These are phyloP conservation scores for Wickerhamiella nectarea DNA, from an alignment of 805 yeast species.

Conservation along the genomic window DNA sequence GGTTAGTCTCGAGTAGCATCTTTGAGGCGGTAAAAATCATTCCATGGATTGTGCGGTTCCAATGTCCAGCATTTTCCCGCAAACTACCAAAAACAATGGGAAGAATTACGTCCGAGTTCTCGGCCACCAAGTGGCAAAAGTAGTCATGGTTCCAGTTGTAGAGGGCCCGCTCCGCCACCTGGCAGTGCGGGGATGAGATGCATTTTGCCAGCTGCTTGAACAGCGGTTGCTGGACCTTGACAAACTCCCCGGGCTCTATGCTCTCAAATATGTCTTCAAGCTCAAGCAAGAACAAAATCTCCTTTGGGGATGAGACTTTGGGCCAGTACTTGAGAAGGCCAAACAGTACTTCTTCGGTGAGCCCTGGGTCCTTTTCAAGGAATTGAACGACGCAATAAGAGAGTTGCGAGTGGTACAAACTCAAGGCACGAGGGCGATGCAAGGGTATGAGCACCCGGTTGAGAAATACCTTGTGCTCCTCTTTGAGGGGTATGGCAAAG, in stretches of 20 bases:
- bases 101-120: conserved; percentile 72
- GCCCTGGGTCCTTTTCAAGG: conserved; percentile 78
- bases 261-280: conserved; percentile 94
- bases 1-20: conserved; percentile 84
- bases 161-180: conserved; percentile 88
- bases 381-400: conserved; percentile 96
- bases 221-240: conserved; percentile 80
- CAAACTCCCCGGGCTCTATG: conserved; percentile 85
- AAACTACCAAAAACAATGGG: conserved; percentile 86
- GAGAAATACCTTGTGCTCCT: conserved; percentile 86
- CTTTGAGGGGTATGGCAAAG: conserved; percentile 91
- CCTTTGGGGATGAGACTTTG: conserved; percentile 85
- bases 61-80: conserved; percentile 67
- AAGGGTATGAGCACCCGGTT: conserved; percentile 78
- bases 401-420: conserved; percentile 88
- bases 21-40: conserved; percentile 84
- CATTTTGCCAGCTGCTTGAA: conserved; percentile 91
- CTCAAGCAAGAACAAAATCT: conserved; percentile 89
- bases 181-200: conserved; percentile 90
- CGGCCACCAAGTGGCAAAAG: conserved; percentile 78
- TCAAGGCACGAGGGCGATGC: conserved; percentile 79
- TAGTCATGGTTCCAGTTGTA: conserved; percentile 93
- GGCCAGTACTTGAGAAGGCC: conserved; percentile 95
- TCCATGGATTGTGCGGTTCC: conserved; percentile 90
- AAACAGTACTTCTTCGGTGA: conserved; percentile 94